Conservation (phyloP, 441 rosid species). For the Adansonia grandidieri region DNA sequence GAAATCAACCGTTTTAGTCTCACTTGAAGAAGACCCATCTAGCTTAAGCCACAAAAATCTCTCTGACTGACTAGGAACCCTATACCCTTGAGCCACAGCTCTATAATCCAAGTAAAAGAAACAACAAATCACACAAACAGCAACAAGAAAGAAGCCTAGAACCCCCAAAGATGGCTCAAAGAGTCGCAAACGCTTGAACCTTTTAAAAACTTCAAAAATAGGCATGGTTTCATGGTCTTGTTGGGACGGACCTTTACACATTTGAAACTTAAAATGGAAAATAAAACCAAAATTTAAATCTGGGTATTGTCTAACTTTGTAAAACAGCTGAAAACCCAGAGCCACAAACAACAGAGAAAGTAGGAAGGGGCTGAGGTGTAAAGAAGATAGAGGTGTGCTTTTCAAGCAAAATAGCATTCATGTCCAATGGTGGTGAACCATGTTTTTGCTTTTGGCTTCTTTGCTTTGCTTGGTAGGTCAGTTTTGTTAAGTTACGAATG, state of each 20-base stretch:
- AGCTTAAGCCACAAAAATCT: constrained; percentile 61
- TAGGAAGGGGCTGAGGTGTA: constrained; percentile 17
- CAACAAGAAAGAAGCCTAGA: constrained; percentile 69
- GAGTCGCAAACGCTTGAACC: constrained; percentile 67
- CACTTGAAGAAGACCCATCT: constrained; percentile 36
- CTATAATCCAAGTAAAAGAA: constrained; percentile 77
- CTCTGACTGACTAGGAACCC: constrained; percentile 47
- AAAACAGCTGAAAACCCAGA: not conserved
- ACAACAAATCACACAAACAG: constrained; percentile 58
- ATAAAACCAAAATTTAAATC: constrained; percentile 23
- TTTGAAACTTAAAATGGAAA: constrained; percentile 15
- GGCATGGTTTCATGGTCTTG: constrained; percentile 50
- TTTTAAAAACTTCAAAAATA: constrained; percentile 45
- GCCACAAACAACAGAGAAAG: not conserved
- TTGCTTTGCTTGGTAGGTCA: constrained; percentile 56
- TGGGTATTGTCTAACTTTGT: constrained; percentile 26
- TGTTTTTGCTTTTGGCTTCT: constrained; percentile 28
- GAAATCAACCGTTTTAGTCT: constrained; percentile 50
- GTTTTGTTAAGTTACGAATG: constrained; percentile 35
- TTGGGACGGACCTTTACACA: constrained; percentile 53
- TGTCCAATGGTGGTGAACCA: constrained; percentile 33
- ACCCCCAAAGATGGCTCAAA: constrained; percentile 74
- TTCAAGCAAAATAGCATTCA: constrained; percentile 42
- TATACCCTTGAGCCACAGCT: constrained; percentile 47
- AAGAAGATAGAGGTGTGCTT: constrained; percentile 24